Conservation (phyloP, 768 basidiomycete genomes). For the Phanerodontia chrysosporium region DNA sequence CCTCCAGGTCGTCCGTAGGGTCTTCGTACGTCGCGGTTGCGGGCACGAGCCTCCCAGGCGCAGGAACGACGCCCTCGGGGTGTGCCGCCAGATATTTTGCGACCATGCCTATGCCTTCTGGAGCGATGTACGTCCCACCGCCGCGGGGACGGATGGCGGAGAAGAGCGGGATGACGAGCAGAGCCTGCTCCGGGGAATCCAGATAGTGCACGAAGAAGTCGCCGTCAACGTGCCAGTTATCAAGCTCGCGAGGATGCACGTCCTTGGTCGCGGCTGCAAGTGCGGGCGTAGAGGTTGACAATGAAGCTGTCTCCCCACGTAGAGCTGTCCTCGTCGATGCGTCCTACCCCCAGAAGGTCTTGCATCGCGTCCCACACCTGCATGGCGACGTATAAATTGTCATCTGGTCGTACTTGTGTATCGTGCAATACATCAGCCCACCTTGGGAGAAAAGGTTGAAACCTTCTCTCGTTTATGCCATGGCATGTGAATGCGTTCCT, state of each 20-base stretch:
- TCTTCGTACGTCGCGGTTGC: slow-evolving; percentile 35
- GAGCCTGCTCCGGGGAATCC: slow-evolving; percentile 62
- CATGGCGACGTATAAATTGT: neutral
- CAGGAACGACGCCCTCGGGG: slow-evolving; percentile 48
- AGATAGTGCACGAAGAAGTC: slow-evolving; percentile 62
- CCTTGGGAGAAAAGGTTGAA: slow-evolving; percentile 50
- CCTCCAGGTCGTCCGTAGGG: slow-evolving; percentile 36
- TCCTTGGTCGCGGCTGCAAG: slow-evolving; percentile 28
- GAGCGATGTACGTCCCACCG: slow-evolving; percentile 58
- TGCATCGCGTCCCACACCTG: slow-evolving; percentile 59
- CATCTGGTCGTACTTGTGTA: too few relatives aligned
- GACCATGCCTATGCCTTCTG: slow-evolving; percentile 48
- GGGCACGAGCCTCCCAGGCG: slow-evolving; percentile 42
- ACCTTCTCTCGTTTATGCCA: slow-evolving; percentile 42
- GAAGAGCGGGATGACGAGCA: slow-evolving; percentile 59
- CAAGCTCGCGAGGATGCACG: slow-evolving; percentile 40
- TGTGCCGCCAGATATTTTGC: slow-evolving; percentile 48
- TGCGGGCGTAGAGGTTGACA: slow-evolving; percentile 51
- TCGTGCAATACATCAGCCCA: slow-evolving; percentile 8
- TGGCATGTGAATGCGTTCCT: slow-evolving; percentile 54
- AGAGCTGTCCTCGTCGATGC: slow-evolving; percentile 45
- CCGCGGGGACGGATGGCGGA: slow-evolving; percentile 50
- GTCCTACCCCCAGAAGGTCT: slow-evolving; percentile 56
- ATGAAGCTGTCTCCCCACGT: slow-evolving; percentile 60
- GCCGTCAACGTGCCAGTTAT: slow-evolving; percentile 64